Base-by-base conservation (phyloP, 2,329 filamentous ascomycete genomes). In the Phaeosphaeria sp. region DNA sequence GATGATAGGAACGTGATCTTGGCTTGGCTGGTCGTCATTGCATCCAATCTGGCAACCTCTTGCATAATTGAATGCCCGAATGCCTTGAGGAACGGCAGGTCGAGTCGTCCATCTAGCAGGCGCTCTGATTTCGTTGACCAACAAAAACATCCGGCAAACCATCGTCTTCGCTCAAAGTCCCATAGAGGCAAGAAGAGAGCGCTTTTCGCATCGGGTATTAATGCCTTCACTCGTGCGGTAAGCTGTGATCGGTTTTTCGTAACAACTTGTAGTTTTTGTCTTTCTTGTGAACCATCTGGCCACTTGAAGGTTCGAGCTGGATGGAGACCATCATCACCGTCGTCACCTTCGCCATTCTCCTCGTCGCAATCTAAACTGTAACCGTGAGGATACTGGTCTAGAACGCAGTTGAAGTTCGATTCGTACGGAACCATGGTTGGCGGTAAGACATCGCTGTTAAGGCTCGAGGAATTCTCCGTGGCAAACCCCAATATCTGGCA, bases 1-100 rank as follows among this genome's bases (percentile, higher is more conserved):
- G 78, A 80, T 0, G 79, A 79, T 21, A 85, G 77, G 48, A 85
- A 82, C 45, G 83, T 81, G 0, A 78, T 78, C 59, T 85, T 85
- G 3, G 80, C 79, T 21, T 56, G 51, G 15, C 50, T 50, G 1
- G 57, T 60, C 7, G 49, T 48, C 24, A 49, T 9, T 3, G 57
- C 83, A 59, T 85, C 81, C 45, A 84, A 58, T 2, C 82, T 78
- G 0, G 81, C 78, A 0, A 87, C 76, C 52, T 87, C 85, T 0
- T 83, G 80, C 77, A 86, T 85, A 17, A 84, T 82, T 1, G 81
- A 80, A 53, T 82, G 81, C 6, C 68, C 58, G 49, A 73, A 72
- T 5, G 60, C 55, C 40, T 64, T 64, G 20, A 71, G 55, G 25
- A 64, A 71, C 6, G 56, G 55, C 3, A 73, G 49, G 33, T 73